Base-by-base conservation (phyloP, 1,284 basidiomycete species). In the Boletus semigastroideus region DNA sequence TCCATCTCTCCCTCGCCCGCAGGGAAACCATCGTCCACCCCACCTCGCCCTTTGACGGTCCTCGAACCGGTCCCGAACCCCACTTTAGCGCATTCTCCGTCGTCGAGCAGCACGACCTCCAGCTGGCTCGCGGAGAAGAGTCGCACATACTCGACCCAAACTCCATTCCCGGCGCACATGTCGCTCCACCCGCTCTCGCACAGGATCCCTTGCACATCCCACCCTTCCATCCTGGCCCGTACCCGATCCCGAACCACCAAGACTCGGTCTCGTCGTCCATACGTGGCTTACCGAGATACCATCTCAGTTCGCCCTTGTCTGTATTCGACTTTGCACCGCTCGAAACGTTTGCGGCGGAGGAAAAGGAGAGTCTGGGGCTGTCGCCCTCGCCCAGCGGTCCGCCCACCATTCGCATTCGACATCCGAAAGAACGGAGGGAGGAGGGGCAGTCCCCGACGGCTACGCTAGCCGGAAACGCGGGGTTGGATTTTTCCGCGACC, bases 261-360 rank as follows among this genome's bases (percentile, higher is more conserved):
- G 71, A 71, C 27, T 65, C 68, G 4, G 22, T 22, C 22, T 56
- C 70, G 17, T 56, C 68, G 2, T 71, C 74, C 2, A 57, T 72
- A 67, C 76, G 72, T 48, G 78, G 77, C 12, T 73, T 86, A 20
- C 84, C 84, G 1, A 80, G 80, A 48, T 90, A 88, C 57, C 84
- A 84, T 54, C 74, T 78, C 2, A 79, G 78, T 57, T 67, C 68
- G 17, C 75, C 72, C 22, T 75, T 68, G 20, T 74, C 78, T 20
- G 72, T 76, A 14, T 96, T 93, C 66, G 85, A 94, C 67, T 97
- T 95, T 66, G 63, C 68, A 0, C 76, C 74, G 0, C 87, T 97
- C 80, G 94, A 97, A 64, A 80, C 83, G 14, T 97, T 88, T 69
- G 90, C 90, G 0, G 71, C 72, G 0, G 78, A 78, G 22, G 94